Conservation (phyloP, 768 basidiomycete species). For the Pleurotus platypus region DNA sequence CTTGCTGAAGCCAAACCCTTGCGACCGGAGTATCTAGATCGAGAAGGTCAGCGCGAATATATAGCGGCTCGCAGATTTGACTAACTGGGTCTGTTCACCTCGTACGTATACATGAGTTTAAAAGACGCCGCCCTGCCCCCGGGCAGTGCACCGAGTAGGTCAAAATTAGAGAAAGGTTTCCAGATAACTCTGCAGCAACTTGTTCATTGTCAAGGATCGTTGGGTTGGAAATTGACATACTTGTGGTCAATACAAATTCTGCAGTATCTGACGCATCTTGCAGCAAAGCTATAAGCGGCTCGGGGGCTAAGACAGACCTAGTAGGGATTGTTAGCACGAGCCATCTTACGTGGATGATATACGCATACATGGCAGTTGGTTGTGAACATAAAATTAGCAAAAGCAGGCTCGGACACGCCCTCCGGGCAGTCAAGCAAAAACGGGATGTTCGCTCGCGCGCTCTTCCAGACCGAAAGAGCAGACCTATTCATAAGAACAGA, state of each 20-base stretch:
- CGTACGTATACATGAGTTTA: neutral
- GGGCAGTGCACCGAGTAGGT: neutral
- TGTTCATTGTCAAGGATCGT: too few relatives aligned
- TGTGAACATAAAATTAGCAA: constrained; percentile 3
- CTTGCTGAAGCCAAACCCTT: neutral
- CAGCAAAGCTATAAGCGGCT: neutral
- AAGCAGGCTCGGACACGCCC: neutral
- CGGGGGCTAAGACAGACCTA: constrained; percentile 10
- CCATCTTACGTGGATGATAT: neutral
- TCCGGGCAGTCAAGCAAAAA: constrained; percentile 3
- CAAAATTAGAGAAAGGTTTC: neutral
- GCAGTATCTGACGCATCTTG: neutral
- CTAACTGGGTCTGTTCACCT: neutral
- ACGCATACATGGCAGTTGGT: constrained; percentile 3
- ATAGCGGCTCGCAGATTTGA: too few relatives aligned
- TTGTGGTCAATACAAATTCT: neutral
- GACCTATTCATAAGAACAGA: neutral
- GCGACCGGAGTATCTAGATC: too few relatives aligned
- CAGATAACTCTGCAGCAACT: neutral
- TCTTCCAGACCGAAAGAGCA: constrained; percentile 5
- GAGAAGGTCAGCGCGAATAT: too few relatives aligned
- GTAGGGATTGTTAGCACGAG: neutral
- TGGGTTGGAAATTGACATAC: neutral
- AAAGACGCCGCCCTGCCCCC: neutral
- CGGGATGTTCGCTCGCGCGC: constrained; percentile 2